These are phyloP conservation scores for Syzygium aromaticum DNA, from an alignment of 345 rosid genomes.

Conservation along the genomic window DNA sequence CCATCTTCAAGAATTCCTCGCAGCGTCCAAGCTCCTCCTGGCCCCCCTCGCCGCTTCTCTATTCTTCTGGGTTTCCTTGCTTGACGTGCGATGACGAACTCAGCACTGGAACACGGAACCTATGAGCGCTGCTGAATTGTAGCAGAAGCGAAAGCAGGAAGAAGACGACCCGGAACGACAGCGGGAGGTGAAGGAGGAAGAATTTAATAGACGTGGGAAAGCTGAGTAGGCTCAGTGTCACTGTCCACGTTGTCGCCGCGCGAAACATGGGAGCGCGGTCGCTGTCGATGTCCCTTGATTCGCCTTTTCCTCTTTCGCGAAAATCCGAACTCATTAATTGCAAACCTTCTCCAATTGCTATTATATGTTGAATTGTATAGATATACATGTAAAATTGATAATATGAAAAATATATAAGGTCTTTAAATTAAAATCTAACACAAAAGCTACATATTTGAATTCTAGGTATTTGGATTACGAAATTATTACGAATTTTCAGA, in stretches of 20 bases:
- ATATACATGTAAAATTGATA: neutral
- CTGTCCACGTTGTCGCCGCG: rapidly evolving
- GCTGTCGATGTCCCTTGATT: neutral
- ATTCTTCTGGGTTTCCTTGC: neutral
- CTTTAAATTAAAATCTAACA: too few species aligned
- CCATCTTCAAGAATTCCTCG: neutral
- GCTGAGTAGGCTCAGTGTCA: neutral
- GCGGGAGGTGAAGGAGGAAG: neutral
- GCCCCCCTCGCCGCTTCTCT: neutral
- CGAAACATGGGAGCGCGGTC: neutral
- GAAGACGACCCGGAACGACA: neutral
- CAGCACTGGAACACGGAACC: neutral
- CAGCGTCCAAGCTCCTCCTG: neutral
- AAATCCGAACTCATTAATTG: neutral
- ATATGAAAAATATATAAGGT: too few species aligned
- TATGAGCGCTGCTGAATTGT: neutral
- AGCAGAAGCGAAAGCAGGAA: neutral
- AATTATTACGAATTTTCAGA: neutral
- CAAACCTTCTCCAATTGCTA: neutral
- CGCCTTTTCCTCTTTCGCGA: neutral
- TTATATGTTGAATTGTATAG: neutral
- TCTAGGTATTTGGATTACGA: too few species aligned
- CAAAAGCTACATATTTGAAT: too few species aligned
- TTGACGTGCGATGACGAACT: neutral
- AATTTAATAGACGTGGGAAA: neutral